phyloP scores from a whole-genome alignment of 2,329 filamentous ascomycete genomes.

The Trichoderma citrinoviride region DNA sequence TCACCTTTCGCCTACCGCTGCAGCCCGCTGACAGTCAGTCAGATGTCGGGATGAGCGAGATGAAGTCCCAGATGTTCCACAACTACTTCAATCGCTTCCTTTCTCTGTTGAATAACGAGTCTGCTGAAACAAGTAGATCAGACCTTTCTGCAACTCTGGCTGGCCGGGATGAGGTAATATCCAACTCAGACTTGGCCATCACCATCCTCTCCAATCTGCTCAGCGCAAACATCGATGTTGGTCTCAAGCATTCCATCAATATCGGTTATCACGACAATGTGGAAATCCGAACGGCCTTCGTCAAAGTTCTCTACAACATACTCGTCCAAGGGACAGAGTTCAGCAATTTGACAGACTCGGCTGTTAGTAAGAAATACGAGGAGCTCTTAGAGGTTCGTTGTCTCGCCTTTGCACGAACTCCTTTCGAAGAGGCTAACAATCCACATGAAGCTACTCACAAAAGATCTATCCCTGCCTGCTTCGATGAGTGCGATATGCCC shows the following conservation, averaged over 20 bases:
- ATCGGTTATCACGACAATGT: conserved; percentile 70
- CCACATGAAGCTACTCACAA: conserved; percentile 53
- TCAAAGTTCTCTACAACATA: conserved; percentile 69
- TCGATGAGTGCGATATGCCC: conserved; percentile 66
- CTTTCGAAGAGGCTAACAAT: not conserved
- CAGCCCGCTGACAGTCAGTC: conserved; percentile 64
- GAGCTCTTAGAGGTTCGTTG: conserved; percentile 53
- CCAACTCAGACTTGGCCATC: conserved; percentile 62
- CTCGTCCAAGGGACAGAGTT: conserved; percentile 70
- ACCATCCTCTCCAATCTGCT: conserved; percentile 66
- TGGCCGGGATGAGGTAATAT: conserved; percentile 52
- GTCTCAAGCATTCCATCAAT: conserved; percentile 65
- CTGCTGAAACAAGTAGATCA: conserved; percentile 39
- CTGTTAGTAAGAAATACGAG: conserved; percentile 67
- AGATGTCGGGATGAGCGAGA: conserved; percentile 64
- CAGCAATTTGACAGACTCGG: conserved; percentile 63
- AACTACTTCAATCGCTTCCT: conserved; percentile 69
- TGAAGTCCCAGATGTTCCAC: conserved; percentile 70
- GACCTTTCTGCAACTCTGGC: conserved; percentile 35
- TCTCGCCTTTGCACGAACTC: not conserved
- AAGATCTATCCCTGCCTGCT: conserved; percentile 60
- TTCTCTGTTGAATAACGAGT: conserved; percentile 60
- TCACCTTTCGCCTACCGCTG: conserved; percentile 64
- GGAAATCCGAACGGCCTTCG: conserved; percentile 67
- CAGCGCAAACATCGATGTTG: conserved; percentile 69